Evolutionary conservation across 2,329 filamentous ascomycete species (phyloP).

Genomic region (Malbranchea zuffiana): DNA sequence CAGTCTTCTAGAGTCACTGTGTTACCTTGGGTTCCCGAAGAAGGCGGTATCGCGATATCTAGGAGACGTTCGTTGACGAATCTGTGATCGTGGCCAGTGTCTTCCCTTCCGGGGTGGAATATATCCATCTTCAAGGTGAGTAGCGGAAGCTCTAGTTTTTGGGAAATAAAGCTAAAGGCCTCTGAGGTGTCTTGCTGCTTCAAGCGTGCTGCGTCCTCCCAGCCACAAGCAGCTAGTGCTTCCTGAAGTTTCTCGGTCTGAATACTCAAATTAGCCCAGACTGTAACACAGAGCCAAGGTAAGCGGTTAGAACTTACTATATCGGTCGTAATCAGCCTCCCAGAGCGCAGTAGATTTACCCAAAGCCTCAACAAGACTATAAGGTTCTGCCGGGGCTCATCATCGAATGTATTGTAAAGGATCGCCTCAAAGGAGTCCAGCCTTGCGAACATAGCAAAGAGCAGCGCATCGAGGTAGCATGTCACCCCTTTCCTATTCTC

Average conservation of each 20-base stretch:
- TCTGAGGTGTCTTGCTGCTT: slow-evolving; percentile 92
- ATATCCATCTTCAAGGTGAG: slow-evolving; percentile 89
- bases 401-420: slow-evolving; percentile 66
- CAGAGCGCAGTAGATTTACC: slow-evolving; percentile 83
- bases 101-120: slow-evolving; percentile 78
- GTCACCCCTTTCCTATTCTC: slow-evolving; percentile 78
- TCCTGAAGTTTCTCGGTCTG: slow-evolving; percentile 76
- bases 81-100: slow-evolving; percentile 80
- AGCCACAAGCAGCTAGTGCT: slow-evolving; percentile 72
- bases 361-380: slow-evolving; percentile 73
- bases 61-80: slow-evolving; percentile 84
- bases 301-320: slow-evolving; percentile 44
- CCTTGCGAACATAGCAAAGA: slow-evolving; percentile 93
- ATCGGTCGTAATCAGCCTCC: slow-evolving; percentile 73
- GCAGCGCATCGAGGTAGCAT: slow-evolving; percentile 83
- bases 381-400: slow-evolving; percentile 60
- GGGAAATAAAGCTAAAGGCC: slow-evolving; percentile 89
- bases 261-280: not conserved
- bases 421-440: slow-evolving; percentile 88
- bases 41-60: slow-evolving; percentile 78
- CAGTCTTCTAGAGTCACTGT: slow-evolving; percentile 78
- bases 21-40: slow-evolving; percentile 48
- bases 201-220: slow-evolving; percentile 65
- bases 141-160: slow-evolving; percentile 73
- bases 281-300: not conserved